A percentile compares a stretch with the other conserved stretches of the same genome.
Conservation (phyloP, 148 eudicot species). For the Spergularia bocconei region DNA sequence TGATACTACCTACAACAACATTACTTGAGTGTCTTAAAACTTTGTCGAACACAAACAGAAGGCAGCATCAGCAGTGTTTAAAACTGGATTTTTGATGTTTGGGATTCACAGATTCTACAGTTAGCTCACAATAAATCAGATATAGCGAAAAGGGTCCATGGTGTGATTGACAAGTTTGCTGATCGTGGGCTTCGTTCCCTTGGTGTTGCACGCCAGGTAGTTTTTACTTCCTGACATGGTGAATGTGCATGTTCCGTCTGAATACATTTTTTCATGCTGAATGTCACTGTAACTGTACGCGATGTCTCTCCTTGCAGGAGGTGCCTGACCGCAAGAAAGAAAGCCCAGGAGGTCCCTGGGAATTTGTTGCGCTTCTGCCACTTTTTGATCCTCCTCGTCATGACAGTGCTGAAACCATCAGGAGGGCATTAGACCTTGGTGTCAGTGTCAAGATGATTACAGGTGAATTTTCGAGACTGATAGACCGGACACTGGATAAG, state of each 20-base stretch:
- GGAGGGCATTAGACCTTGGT: constrained; percentile 71
- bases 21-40: too few species aligned
- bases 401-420: constrained; percentile 88
- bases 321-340: constrained; percentile 67
- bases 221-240: not conserved
- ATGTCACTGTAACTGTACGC: not conserved
- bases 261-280: not conserved
- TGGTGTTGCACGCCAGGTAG: constrained; percentile 75
- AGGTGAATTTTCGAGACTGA: constrained; percentile 31
- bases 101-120: constrained; percentile 49
- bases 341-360: constrained; percentile 82
- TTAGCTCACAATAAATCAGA: constrained; percentile 49
- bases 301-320: constrained; percentile 35
- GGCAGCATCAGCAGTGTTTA: not conserved
- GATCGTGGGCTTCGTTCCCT: constrained; percentile 87
- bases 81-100: not conserved
- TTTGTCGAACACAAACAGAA: too few species aligned
- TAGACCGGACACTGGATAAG: not conserved
- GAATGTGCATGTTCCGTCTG: not conserved
- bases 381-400: constrained; percentile 94
- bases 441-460: constrained; percentile 93
- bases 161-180: constrained; percentile 62
- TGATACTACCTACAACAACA: not conserved
- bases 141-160: constrained; percentile 55
- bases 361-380: constrained; percentile 75